A percentile compares a stretch with the other conserved stretches of the same genome.
These are phyloP conservation scores for Gynostemma pentaphyllum DNA, from an alignment of 306 rosid species.

Conservation along the genomic window DNA sequence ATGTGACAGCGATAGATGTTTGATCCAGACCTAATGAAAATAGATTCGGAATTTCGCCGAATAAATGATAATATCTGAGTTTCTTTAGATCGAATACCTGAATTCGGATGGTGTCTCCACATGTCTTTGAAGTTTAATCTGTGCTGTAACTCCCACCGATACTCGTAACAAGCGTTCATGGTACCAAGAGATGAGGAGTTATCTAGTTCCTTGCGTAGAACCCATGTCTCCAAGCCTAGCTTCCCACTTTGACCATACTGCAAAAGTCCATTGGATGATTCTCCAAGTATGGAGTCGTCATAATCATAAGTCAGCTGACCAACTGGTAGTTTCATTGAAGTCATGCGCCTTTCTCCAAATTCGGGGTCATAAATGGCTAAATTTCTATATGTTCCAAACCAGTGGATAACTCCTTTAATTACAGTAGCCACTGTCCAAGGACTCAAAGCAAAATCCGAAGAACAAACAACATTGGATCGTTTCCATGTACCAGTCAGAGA, in stretches of 20 bases:
- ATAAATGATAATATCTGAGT: constrained; percentile 49
- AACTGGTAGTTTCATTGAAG: constrained; percentile 37
- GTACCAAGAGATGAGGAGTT: constrained; percentile 14
- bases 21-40: constrained; percentile 46
- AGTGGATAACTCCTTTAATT: constrained; percentile 48
- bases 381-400: constrained; percentile 57
- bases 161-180: constrained; percentile 16
- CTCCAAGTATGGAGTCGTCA: constrained; percentile 62
- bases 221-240: constrained; percentile 64
- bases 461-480: constrained; percentile 52
- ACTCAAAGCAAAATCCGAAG: constrained; percentile 40
- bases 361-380: constrained; percentile 64
- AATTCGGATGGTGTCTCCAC: constrained; percentile 49
- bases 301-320: constrained; percentile 42
- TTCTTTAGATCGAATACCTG: constrained; percentile 34
- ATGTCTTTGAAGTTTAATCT: constrained; percentile 32
- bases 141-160: constrained; percentile 41
- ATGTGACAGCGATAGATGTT: constrained; percentile 37
- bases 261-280: constrained; percentile 58
- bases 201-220: constrained; percentile 34
- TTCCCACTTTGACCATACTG: constrained; percentile 67
- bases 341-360: constrained; percentile 42
- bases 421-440: constrained; percentile 55
- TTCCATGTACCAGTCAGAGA: constrained; percentile 59
- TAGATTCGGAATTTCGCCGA: constrained; percentile 38